Percentiles rank a stretch among this genome's conserved stretches.
These are phyloP conservation scores for Entophlyctis helioformis DNA, from an alignment of 192 early-diverging fungal species.

Conservation along the genomic window DNA sequence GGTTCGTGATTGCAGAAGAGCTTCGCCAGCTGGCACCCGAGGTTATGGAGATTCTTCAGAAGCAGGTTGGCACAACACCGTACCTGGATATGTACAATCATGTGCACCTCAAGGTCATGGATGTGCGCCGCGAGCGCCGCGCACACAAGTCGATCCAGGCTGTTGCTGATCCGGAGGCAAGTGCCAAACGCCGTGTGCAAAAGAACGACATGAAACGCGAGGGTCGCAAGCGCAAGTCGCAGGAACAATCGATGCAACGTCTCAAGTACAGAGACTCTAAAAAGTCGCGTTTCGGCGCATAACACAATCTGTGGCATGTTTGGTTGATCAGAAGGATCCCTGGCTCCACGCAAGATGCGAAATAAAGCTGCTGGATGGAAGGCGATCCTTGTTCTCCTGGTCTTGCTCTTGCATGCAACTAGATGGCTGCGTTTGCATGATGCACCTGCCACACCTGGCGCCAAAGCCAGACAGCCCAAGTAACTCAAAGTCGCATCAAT, in stretches of 20 bases:
- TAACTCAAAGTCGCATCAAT: no score
- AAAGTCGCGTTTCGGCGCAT: no score
- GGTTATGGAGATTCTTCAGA: constrained; percentile 63
- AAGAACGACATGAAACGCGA: constrained; percentile 62
- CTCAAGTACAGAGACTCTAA: background rate
- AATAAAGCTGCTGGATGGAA: no score
- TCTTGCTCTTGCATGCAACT: no score
- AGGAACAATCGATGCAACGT: constrained; percentile 23
- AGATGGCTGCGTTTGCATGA: no score
- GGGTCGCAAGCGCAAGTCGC: constrained; percentile 56
- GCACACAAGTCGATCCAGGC: constrained; percentile 24
- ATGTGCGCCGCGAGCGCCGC: constrained; percentile 45
- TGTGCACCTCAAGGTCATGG: constrained; percentile 49
- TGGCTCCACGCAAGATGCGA: no score
- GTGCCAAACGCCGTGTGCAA: constrained; percentile 54
- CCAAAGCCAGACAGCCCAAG: no score
- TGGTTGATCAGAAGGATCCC: no score
- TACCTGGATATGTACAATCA: constrained; percentile 58
- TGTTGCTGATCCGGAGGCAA: constrained; percentile 62
- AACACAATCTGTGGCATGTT: no score
- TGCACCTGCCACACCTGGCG: no score
- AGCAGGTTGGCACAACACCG: constrained; percentile 56
- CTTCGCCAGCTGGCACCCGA: constrained; percentile 68
- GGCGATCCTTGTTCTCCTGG: no score
- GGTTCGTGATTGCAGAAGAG: constrained; percentile 42